Base-by-base conservation (phyloP, 2,329 filamentous ascomycete genomes). In the Penicillium oxalicum region DNA sequence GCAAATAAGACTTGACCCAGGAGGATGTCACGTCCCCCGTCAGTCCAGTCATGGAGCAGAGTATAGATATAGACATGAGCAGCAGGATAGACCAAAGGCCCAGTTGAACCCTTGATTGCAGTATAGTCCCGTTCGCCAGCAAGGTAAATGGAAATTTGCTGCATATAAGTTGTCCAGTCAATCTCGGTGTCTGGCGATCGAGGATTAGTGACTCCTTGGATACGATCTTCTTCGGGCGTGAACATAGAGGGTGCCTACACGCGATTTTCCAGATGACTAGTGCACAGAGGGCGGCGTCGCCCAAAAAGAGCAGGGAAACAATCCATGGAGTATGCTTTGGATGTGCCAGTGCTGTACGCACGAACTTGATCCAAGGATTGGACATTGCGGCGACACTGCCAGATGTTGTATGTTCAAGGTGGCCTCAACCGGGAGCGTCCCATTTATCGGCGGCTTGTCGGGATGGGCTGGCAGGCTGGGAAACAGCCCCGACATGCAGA, bases 141-240 rank as follows among this genome's bases (percentile, higher is more conserved):
- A 40, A 91, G 73, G 63, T 86, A 93, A 59, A 91, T 83, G 36
- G 79, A 72, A 39, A 97, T 78, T 64, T 98, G 93, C 67, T 96
- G 80, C 91, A 98, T 97, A 70, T 98, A 98, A 0, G 93, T 89
- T 50, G 79, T 80, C 91, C 91, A 98, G 72, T 98, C 93, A 63
- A 98, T 98, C 70, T 98, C 93, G 38, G 93, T 98, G 67, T 98
- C 93, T 88, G 58, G 38, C 13, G 43, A 8, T 41, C 29, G 32
- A 2, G 28, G 37, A 25, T 35, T 11, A 40, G 44, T 44, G 44
- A 51, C 60, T 3, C 29, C 29, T 32, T 11, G 54, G 60, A 56
- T 42, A 48, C 25, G 29, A 44, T 40, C 41, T 45, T 45, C 36
- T 34, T 40, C 29, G 12, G n/a, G 34, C 9, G 5, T 12, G n/a